These are phyloP conservation scores for Chenopodium quinoa DNA, from an alignment of 148 eudicot genomes.

Conservation along the genomic window DNA sequence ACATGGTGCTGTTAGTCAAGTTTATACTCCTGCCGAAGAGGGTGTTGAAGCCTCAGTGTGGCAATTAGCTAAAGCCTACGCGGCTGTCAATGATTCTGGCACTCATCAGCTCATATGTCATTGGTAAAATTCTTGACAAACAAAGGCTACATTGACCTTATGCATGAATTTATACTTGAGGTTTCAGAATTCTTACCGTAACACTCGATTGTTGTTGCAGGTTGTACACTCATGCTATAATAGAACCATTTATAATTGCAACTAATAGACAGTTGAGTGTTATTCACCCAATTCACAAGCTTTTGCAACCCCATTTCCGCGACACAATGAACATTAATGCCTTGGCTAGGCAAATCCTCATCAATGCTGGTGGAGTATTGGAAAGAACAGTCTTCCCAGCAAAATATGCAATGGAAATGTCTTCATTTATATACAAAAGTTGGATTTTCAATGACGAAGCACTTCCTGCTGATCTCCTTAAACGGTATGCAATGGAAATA, in stretches of 20 bases:
- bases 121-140: slow-evolving; percentile 45
- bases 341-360: slow-evolving; percentile 70
- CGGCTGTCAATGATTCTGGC: slow-evolving; percentile 89
- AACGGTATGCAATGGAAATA: slow-evolving; percentile 37
- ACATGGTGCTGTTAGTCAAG: slow-evolving; percentile 62
- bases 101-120: slow-evolving; percentile 90
- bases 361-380: slow-evolving; percentile 68
- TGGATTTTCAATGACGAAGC: slow-evolving; percentile 75
- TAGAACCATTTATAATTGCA: slow-evolving; percentile 73
- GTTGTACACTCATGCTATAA: slow-evolving; percentile 73
- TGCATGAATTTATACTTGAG: neutral
- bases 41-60: slow-evolving; percentile 66
- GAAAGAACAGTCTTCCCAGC: slow-evolving; percentile 77
- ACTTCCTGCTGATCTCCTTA: slow-evolving; percentile 68
- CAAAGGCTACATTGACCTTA: neutral
- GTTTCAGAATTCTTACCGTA: neutral
- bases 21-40: slow-evolving; percentile 60
- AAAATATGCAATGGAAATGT: slow-evolving; percentile 70
- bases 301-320: slow-evolving; percentile 76
- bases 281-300: slow-evolving; percentile 75
- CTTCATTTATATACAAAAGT: slow-evolving; percentile 51
- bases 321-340: slow-evolving; percentile 77
- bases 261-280: slow-evolving; percentile 64
- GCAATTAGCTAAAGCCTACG: slow-evolving; percentile 94
- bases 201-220: slow-evolving; percentile 33